Evolutionary conservation across 108 stramenopile species (phyloP), one percentile per base, ranked within the genome.

Genomic region (Aurantiochytrium sp.): DNA sequence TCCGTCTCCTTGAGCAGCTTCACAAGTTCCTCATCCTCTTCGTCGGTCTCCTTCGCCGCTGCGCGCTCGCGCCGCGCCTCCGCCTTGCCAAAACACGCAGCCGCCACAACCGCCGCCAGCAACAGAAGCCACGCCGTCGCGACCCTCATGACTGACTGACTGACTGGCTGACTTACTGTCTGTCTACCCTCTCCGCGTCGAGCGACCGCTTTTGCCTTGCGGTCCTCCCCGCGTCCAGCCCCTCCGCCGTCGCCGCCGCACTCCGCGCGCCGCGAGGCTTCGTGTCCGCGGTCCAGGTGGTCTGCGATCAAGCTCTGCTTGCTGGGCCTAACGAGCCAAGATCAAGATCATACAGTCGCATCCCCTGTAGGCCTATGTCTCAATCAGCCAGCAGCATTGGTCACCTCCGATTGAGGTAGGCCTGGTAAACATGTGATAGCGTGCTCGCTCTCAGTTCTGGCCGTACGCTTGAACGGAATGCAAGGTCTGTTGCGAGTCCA

Each of bases 1-100:
- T 83, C 76, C 25, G 76, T 83, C 76, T 83, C 76, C 51, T 83
- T 83, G 5, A 83, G 76, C 76, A 83, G 6, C 76, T 83, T 53
- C 19, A 23, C 51, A 12, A 83, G 45, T 45, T 83, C 76, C 51
- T 83, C 51, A 12, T 83, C 49, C 23, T 83, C 76, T 18, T 69
- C 64, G 25, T 69, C 64, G 42, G 14, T n/a, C 10, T 69, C 64
- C 55, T 14, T 12, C 42, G 64, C 64, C 14, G 14, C 8, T 6
- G 10, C 4, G 21, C 25, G 14, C 14, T 28, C 64, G 64, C 25
- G 35, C 42, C 42, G 64, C 64, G 35, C 42, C 64, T 42, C 42
- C 8, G 64, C 35, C 8, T 18, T 42, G 21, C 16, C 14, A 8
- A 57, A 16, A 16, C 55, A 57, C 14, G 16, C 55, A 8, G 55